Conservation (phyloP, 2,329 filamentous ascomycete genomes). For the Lachnellula willkommii region DNA sequence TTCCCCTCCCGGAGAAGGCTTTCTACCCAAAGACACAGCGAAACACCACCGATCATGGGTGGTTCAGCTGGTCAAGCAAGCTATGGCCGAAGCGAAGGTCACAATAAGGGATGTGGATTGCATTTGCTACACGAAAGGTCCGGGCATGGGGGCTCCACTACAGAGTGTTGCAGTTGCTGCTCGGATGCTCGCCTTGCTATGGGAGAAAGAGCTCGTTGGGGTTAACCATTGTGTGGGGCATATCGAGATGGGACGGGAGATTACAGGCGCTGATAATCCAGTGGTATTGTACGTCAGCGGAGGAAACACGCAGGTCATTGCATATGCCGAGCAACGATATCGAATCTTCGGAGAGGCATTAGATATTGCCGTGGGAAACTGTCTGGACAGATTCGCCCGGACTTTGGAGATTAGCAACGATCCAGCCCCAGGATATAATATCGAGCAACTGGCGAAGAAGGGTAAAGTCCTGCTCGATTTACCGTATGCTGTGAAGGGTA, state of each 20-base stretch:
- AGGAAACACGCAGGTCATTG: constrained; percentile 96
- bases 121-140: constrained; percentile 92
- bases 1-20: constrained; percentile 86
- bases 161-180: constrained; percentile 82
- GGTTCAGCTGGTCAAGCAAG: constrained; percentile 70
- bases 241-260: constrained; percentile 95
- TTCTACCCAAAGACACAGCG: constrained; percentile 94
- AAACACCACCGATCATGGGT: constrained; percentile 86
- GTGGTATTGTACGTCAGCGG: constrained; percentile 94
- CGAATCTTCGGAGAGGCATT: constrained; percentile 97
- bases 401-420: constrained; percentile 91
- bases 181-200: constrained; percentile 73
- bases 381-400: constrained; percentile 89
- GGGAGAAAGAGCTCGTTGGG: constrained; percentile 82
- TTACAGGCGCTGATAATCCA: constrained; percentile 85
- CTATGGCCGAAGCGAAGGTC: constrained; percentile 65
- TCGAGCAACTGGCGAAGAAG: constrained; percentile 84
- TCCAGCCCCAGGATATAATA: constrained; percentile 95
- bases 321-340: constrained; percentile 90
- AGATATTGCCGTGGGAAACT: constrained; percentile 97
- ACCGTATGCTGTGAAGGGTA: constrained; percentile 95
- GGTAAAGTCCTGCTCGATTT: constrained; percentile 71
- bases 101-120: constrained; percentile 68
- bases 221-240: constrained; percentile 99
- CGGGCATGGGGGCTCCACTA: constrained; percentile 93